Evolutionary conservation across 345 rosid species (phyloP).

Genomic region (Eucalyptus tenuipes): DNA sequence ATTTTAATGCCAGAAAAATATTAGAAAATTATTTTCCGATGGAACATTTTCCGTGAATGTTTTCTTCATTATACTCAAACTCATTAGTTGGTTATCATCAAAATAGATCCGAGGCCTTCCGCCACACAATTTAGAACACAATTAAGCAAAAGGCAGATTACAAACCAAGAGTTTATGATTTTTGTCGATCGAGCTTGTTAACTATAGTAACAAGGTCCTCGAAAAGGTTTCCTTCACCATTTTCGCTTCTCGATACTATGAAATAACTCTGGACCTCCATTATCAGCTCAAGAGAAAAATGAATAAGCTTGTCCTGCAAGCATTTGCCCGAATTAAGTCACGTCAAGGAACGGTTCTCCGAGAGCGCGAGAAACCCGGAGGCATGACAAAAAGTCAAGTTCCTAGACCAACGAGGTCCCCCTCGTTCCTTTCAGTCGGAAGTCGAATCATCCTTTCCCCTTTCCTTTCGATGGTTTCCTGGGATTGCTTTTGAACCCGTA

Average conservation of each 20-base stretch:
- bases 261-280: not conserved
- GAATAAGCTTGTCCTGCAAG: not conserved
- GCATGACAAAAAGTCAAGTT: not conserved
- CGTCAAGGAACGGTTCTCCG: not conserved
- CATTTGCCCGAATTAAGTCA: not conserved
- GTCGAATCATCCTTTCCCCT: not conserved
- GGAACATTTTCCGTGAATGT: rapidly evolving
- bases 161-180: not conserved
- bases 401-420: not conserved
- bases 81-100: not conserved
- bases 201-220: rapidly evolving
- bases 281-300: not conserved
- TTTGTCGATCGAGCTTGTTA: not conserved
- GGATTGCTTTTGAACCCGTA: not conserved
- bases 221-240: not conserved
- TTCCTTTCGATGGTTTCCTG: not conserved
- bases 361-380: not conserved
- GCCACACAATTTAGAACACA: not conserved
- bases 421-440: not conserved
- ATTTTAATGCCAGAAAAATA: not conserved
- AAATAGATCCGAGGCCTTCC: not conserved
- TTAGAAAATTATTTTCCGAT: rapidly evolving
- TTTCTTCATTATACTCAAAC: not conserved
- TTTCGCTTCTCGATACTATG: not conserved
- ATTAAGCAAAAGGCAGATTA: not conserved